phyloP scores from a whole-genome alignment of 441 rosid genomes.

The Jatropha podagrica region DNA sequence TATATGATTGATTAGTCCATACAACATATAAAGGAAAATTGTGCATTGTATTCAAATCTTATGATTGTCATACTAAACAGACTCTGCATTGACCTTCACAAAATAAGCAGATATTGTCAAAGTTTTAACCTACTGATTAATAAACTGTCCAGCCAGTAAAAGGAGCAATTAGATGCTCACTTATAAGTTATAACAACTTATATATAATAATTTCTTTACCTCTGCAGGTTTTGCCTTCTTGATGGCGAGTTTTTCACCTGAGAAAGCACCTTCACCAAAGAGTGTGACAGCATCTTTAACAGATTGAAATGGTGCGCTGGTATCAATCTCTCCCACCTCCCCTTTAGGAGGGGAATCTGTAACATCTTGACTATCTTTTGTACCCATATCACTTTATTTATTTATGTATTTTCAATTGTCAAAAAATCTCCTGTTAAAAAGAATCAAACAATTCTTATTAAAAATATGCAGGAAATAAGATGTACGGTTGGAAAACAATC shows the following conservation, averaged over 20 bases:
- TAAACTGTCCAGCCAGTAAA: background rate
- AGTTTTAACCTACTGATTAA: background rate
- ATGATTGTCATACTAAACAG: background rate
- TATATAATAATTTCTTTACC: slow-evolving; percentile 40
- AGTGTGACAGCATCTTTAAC: slow-evolving; percentile 91
- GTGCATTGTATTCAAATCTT: background rate
- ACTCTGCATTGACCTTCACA: background rate
- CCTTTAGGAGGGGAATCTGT: slow-evolving; percentile 59
- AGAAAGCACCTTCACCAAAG: slow-evolving; percentile 90
- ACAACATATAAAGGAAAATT: background rate
- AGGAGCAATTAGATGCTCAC: background rate
- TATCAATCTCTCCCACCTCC: slow-evolving; percentile 97
- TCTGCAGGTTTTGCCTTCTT: slow-evolving; percentile 71
- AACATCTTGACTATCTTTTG: slow-evolving; percentile 54
- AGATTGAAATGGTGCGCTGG: slow-evolving; percentile 94
- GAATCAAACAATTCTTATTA: background rate
- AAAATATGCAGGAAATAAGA: background rate
- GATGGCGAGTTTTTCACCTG: slow-evolving; percentile 70
- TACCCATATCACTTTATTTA: slow-evolving; percentile 57
- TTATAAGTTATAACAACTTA: background rate
- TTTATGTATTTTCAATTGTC: slow-evolving; percentile 5
- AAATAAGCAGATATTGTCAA: background rate
- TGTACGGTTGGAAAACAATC: background rate
- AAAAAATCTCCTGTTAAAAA: slow-evolving; percentile 28
- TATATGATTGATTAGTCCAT: background rate